These are phyloP conservation scores for Porphyrellus cyaneotinctus DNA, from an alignment of 768 basidiomycete species.

Conservation along the genomic window DNA sequence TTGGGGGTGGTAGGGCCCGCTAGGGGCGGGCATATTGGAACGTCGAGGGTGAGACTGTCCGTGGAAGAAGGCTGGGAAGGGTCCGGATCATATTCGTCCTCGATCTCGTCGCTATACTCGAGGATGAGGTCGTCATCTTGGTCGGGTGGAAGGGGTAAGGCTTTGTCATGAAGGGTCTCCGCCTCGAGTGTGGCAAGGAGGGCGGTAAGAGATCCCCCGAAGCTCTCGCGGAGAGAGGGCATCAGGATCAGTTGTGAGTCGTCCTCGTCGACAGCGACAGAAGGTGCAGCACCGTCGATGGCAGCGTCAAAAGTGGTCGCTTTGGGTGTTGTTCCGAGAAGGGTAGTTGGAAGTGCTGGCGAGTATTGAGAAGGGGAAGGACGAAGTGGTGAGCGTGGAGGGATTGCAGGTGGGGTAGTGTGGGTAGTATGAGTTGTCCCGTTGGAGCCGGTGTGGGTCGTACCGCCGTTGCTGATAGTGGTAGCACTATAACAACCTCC, in stretches of 20 bases:
- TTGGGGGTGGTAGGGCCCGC: constrained; percentile 22
- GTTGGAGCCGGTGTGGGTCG: constrained; percentile 4
- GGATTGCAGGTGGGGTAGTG: constrained; percentile 22
- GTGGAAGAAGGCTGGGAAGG: constrained; percentile 24
- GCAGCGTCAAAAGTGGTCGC: constrained; percentile 1
- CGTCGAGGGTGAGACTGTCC: constrained; percentile 24
- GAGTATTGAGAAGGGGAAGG: constrained; percentile 24
- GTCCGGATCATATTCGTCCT: constrained; percentile 27
- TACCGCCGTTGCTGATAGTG: constrained; percentile 10
- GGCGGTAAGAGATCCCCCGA: constrained; percentile 30
- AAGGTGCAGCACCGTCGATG: not conserved
- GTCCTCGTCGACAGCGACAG: constrained; percentile 12
- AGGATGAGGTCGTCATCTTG: constrained; percentile 21
- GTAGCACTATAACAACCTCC: constrained; percentile 8
- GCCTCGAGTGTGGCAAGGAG: constrained; percentile 31
- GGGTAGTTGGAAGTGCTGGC: constrained; percentile 1
- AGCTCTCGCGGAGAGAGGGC: constrained; percentile 30
- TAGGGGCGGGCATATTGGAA: constrained; percentile 2
- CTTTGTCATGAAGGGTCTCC: constrained; percentile 29
- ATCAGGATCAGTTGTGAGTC: constrained; percentile 20
- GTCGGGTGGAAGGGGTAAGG: constrained; percentile 27
- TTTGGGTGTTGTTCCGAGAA: constrained; percentile 13
- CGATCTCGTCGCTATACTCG: constrained; percentile 22
- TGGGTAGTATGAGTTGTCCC: not conserved
- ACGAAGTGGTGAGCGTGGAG: constrained; percentile 32